Evolutionary conservation across 768 basidiomycete genomes (phyloP), one percentile per base, ranked within the genome.

Genomic region (Tylopilus sp.): DNA sequence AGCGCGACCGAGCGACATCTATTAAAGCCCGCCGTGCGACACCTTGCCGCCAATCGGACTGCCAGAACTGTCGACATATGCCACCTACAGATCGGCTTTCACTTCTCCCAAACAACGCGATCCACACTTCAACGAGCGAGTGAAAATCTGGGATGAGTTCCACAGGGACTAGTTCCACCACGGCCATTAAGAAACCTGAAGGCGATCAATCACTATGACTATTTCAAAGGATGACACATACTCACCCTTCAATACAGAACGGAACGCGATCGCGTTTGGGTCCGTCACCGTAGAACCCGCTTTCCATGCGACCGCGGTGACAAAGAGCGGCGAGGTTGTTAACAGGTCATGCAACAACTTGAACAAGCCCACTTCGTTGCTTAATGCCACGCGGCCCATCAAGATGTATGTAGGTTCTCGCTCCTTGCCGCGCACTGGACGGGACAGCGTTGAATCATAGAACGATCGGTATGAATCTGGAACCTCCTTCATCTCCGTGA

Each of bases 21-120:
- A 98, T 80, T 45, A 95, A 80, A 31, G 89, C 87, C 25, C 87
- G 81, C 28, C 92, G 87, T 19, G 84, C 72, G 4, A 79, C 76
- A 43, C 82, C 82, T 33, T 78, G 75, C 34, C 82, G 73, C 82
- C 84, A 89, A 63, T 94, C 92, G 2, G 73, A 76, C 48, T 84
- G 77, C 92, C 94, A 98, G 67, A 83, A 95, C 59, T 94, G 90
- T 6, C 78, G 73, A 57, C 86, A 88, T 54, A 96, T 84, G 3
- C 81, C 82, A 12, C 80, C 74, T 24, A 88, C 77, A 26, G 89
- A 81, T 53, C 71, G 65, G 65, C 73, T 67, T 74, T 83, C 72
- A 59, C 87, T 89, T 24, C 87, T 79, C 7, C 91, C 90, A 53
- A 87, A 91, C 16, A 96, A 74, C 0, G 85, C 80, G 46, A 87